Base-by-base conservation (phyloP, 2,329 filamentous ascomycete species). In the Rosellinia necatrix region DNA sequence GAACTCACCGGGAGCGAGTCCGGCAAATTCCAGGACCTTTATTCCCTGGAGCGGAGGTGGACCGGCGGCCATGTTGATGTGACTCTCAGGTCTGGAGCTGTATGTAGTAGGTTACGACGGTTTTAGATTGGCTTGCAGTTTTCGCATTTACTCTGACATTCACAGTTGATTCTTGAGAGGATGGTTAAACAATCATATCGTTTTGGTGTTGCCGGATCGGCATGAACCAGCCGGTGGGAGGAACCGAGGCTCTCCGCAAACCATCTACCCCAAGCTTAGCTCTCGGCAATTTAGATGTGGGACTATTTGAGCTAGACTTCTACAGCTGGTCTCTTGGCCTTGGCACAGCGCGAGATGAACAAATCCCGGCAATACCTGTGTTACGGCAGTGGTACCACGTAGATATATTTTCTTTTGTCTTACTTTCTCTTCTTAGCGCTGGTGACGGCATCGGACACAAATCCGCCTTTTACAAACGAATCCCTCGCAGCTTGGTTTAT, bases 401-500 rank as follows among this genome's bases (percentile, higher is more conserved):
- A 34, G n/a, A n/a, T 15, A 35, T 35, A 15, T 35, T 3, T 27
- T 27, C 21, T n/a, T 19, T 25, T 9, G 6, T 47, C 48, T 57
- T 43, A 64, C 43, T 68, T 68, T 66, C 78, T 83, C 64, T 78
- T 78, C 65, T 75, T 78, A n/a, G 15, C 21, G 41, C 64, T 68
- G 12, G 65, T 34, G 17, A 66, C 71, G 10, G 77, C 76, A 34
- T 87, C 85, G 53, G 77, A 78, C 8, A 84, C 86, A 64, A 90
- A 84, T 0, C 89, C 90, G 1, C 89, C 91, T 68, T 84, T 84
- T 8, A 97, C 83, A 61, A 97, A 81, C 0, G 89, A 90, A 74
- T 97, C 92, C 67, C 92, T 83, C 6, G 92, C 92, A 7, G 87
- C 90, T 52, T 84, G 82, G 70, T 97, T 97, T 70, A 99, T 97